Evolutionary conservation across 345 rosid genomes (phyloP).

Genomic region (Anastatica hierochuntica): DNA sequence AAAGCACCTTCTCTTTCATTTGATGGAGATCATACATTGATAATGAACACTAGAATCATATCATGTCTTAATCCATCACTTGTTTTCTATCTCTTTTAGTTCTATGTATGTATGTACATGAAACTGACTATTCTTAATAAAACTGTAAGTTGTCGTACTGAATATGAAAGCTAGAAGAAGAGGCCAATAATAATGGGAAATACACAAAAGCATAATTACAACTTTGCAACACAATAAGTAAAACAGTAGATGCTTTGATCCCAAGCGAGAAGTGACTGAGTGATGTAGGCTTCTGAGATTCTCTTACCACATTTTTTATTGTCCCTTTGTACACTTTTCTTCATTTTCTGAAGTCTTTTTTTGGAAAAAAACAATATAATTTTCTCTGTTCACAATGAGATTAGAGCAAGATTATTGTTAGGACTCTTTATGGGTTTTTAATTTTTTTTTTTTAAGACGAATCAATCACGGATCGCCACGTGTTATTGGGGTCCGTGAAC

Average conservation of each 20-base stretch:
- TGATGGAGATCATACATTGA: conserved; percentile 3
- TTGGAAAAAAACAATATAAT: no score
- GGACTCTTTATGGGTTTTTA: no score
- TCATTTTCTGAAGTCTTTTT: no score
- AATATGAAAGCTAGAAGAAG: conserved; percentile 16
- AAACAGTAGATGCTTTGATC: conserved; percentile 22
- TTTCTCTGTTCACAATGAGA: no score
- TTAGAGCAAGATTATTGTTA: no score
- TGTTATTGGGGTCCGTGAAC: no score
- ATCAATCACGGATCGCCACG: no score
- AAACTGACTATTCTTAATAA: conserved; percentile 19
- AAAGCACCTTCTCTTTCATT: conserved; percentile 17
- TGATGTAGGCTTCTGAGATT: conserved; percentile 17
- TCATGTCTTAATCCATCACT: not conserved
- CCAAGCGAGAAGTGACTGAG: conserved; percentile 13
- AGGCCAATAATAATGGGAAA: conserved; percentile 18
- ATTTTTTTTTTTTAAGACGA: no score
- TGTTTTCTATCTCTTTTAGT: not conserved
- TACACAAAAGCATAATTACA: conserved; percentile 19
- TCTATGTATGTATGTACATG: not conserved
- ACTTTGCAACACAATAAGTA: conserved; percentile 12
- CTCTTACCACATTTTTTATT: conserved; percentile 6
- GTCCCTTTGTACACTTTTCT: conserved; percentile 9
- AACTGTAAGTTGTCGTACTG: conserved; percentile 16
- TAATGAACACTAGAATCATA: not conserved